These are phyloP conservation scores for Soucietia sequanensis DNA, from an alignment of 805 yeast species.

Conservation along the genomic window DNA sequence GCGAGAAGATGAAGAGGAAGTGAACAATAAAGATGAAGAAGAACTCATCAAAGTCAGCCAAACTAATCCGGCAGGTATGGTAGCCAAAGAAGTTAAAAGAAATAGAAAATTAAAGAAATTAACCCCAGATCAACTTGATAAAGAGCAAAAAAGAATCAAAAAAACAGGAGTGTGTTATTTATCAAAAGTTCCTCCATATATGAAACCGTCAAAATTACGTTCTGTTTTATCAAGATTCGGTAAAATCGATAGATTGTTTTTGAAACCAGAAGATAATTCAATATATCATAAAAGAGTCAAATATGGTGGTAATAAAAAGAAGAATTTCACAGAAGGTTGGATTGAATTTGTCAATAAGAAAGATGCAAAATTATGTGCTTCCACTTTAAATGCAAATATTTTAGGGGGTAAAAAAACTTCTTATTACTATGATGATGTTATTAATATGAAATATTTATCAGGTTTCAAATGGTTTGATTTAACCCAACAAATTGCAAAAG, in stretches of 20 bases:
- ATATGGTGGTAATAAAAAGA: constrained; percentile 89
- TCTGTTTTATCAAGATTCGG: constrained; percentile 83
- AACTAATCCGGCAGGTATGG: too few species aligned
- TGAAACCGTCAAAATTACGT: constrained; percentile 91
- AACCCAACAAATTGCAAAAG: constrained; percentile 89
- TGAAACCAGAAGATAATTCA: constrained; percentile 79
- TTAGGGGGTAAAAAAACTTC: constrained; percentile 91
- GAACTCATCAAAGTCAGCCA: constrained; percentile 4
- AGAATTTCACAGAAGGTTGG: constrained; percentile 93
- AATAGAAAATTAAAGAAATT: constrained; percentile 50
- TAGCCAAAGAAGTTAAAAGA: constrained; percentile 9
- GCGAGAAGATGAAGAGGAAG: constrained; percentile 2
- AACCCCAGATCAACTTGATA: constrained; percentile 53
- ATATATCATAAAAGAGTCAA: constrained; percentile 67
- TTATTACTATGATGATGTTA: constrained; percentile 89
- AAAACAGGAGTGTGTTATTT: constrained; percentile 92
- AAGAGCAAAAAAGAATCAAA: constrained; percentile 54
- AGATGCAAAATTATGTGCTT: constrained; percentile 86
- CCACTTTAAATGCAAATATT: constrained; percentile 81
- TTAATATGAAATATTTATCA: constrained; percentile 84
- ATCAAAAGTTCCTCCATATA: constrained; percentile 90
- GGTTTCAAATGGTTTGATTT: constrained; percentile 95
- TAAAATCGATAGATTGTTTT: constrained; percentile 76
- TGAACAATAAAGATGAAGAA: constrained; percentile 5
- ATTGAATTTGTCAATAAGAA: constrained; percentile 81